phyloP scores from a whole-genome alignment of 495 filamentous ascomycete genomes.

The Wilcoxina mikolae region DNA sequence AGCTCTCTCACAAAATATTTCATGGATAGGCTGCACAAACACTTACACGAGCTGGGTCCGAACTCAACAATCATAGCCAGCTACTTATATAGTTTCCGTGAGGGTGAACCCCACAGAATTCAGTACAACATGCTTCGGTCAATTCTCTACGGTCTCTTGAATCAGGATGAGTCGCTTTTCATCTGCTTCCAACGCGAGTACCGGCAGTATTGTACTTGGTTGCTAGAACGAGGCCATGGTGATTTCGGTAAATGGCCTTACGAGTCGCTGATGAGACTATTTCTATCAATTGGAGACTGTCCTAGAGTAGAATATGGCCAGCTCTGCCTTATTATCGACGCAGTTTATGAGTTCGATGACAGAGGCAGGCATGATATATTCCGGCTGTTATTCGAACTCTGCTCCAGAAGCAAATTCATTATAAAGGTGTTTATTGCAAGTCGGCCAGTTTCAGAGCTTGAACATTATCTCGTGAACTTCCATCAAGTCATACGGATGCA shows the following conservation, averaged over 20 bases:
- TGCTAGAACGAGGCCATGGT: not conserved
- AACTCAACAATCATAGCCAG: not conserved
- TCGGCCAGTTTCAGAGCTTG: not conserved
- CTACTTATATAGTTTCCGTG: not conserved
- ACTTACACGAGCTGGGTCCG: not conserved
- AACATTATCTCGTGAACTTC: not conserved
- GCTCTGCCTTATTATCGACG: not conserved
- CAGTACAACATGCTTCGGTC: constrained; percentile 3
- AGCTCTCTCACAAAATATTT: not conserved
- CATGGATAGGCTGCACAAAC: not conserved
- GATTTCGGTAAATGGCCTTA: not conserved
- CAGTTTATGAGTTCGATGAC: not conserved
- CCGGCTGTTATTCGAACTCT: not conserved
- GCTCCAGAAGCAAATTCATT: not conserved
- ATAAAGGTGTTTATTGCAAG: not conserved
- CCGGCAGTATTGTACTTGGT: too few species aligned
- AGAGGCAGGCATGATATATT: not conserved
- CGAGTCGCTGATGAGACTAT: not conserved
- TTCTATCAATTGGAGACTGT: not conserved
- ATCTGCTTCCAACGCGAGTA: not conserved
- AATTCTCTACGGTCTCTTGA: constrained; percentile 1
- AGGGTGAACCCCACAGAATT: not conserved
- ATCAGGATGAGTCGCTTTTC: not conserved
- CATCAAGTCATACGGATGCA: not conserved
- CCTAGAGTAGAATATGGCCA: not conserved